phyloP scores from a whole-genome alignment of 2,329 filamentous ascomycete genomes.

The Aspergillus alliaceus region DNA sequence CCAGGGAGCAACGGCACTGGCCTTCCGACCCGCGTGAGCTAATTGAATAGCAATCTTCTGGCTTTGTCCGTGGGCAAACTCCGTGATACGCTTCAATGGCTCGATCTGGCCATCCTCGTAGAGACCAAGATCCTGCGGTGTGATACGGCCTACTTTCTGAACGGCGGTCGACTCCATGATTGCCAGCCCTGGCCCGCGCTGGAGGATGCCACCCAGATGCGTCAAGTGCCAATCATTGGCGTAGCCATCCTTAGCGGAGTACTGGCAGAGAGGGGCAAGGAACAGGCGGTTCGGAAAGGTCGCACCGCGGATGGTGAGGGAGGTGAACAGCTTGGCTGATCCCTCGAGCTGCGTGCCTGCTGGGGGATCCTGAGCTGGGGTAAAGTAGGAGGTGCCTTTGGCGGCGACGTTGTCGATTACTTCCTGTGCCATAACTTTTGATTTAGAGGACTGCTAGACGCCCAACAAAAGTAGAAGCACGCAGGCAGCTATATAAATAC shows the following conservation, averaged over 20 bases:
- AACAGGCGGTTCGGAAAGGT: slow-evolving; percentile 52
- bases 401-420: slow-evolving; percentile 33
- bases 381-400: slow-evolving; percentile 41
- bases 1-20: slow-evolving; percentile 57
- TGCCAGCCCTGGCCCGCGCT: slow-evolving; percentile 71
- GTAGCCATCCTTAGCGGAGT: slow-evolving; percentile 68
- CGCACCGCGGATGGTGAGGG: slow-evolving; percentile 56
- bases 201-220: slow-evolving; percentile 75
- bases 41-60: slow-evolving; percentile 79
- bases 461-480: no score
- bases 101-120: slow-evolving; percentile 83
- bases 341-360: slow-evolving; percentile 41
- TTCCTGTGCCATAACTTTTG: neutral
- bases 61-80: slow-evolving; percentile 77
- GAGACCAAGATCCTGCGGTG: slow-evolving; percentile 60
- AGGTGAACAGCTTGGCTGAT: slow-evolving; percentile 56
- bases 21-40: slow-evolving; percentile 72
- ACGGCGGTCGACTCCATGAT: slow-evolving; percentile 79
- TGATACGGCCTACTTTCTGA: slow-evolving; percentile 74
- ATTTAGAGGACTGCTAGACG: neutral
- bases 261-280: slow-evolving; percentile 61
- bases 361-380: slow-evolving; percentile 36
- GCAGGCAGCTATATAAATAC: no score
- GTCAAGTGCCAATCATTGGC: slow-evolving; percentile 78
- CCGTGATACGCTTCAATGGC: slow-evolving; percentile 66